Conservation (phyloP, 345 rosid genomes). For the Corymbia maculata region DNA sequence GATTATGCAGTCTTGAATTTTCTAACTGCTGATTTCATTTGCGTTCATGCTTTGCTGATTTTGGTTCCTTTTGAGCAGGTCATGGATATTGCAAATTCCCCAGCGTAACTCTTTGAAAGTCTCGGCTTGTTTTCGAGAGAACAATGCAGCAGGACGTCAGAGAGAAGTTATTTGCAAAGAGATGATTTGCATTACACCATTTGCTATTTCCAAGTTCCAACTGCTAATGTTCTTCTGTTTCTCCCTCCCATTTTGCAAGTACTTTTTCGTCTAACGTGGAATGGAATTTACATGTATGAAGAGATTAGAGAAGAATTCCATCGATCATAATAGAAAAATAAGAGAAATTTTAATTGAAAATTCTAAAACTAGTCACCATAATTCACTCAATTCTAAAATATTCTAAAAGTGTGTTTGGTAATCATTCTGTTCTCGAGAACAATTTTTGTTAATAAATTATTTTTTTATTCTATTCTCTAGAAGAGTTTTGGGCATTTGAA, state of each 20-base stretch:
- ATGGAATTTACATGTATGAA: neutral
- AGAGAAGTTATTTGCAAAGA: neutral
- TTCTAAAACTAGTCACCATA: neutral
- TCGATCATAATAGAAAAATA: neutral
- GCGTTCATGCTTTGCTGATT: neutral
- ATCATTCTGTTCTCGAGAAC: too few species aligned
- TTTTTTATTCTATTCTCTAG: too few species aligned
- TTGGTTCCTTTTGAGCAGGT: constrained; percentile 13
- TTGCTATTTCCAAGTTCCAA: neutral
- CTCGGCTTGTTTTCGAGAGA: neutral
- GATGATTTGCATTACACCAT: neutral
- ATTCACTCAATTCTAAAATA: neutral
- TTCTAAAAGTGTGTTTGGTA: too few species aligned
- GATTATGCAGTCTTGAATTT: neutral
- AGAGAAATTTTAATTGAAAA: neutral
- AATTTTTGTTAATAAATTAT: too few species aligned
- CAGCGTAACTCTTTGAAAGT: constrained; percentile 27
- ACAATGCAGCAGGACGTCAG: neutral
- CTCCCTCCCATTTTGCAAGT: neutral
- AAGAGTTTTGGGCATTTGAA: too few species aligned
- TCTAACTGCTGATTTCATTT: neutral
- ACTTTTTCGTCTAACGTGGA: neutral
- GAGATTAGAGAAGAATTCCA: neutral
- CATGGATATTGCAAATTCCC: constrained; percentile 34
- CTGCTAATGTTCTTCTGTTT: neutral